Evolutionary conservation across 768 basidiomycete species (phyloP).

Genomic region (Porphyrellus cyaneotinctus): DNA sequence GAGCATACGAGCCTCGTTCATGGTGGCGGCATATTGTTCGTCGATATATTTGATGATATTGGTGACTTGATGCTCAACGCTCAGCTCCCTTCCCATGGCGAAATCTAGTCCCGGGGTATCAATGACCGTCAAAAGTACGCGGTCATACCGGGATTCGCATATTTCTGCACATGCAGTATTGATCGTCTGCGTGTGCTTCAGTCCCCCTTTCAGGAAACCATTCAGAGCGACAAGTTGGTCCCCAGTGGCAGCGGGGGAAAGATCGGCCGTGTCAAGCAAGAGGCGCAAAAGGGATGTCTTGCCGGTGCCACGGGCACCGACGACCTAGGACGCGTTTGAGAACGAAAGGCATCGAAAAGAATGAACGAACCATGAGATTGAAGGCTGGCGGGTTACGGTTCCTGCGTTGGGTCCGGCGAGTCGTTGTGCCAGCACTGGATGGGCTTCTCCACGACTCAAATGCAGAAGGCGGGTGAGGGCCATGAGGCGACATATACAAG

Average conservation of each 20-base stretch:
- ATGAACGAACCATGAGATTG: conserved; percentile 69
- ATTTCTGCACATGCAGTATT: conserved; percentile 75
- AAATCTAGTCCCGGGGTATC: conserved; percentile 88
- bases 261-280: conserved; percentile 78
- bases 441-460: conserved; percentile 55
- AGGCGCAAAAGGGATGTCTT: conserved; percentile 81
- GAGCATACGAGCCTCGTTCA: conserved; percentile 62
- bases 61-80: conserved; percentile 75
- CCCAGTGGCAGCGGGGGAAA: conserved; percentile 70
- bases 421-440: conserved; percentile 33
- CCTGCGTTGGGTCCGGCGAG: conserved; percentile 61
- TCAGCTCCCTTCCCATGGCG: conserved; percentile 64
- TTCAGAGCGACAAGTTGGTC: conserved; percentile 68
- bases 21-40: conserved; percentile 76
- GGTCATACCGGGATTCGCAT: conserved; percentile 77
- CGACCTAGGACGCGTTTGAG: conserved; percentile 48
- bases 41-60: conserved; percentile 74
- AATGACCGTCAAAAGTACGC: conserved; percentile 73
- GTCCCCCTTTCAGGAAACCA: conserved; percentile 56
- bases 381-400: conserved; percentile 69
- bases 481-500: conserved; percentile 61
- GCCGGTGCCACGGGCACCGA: conserved; percentile 75
- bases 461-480: conserved; percentile 54
- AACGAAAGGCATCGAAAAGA: neutral
- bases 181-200: conserved; percentile 60